Evolutionary conservation across 257 asterid species (phyloP), one percentile per base, ranked within the genome.

Genomic region (Ocimum tenuiflorum): DNA sequence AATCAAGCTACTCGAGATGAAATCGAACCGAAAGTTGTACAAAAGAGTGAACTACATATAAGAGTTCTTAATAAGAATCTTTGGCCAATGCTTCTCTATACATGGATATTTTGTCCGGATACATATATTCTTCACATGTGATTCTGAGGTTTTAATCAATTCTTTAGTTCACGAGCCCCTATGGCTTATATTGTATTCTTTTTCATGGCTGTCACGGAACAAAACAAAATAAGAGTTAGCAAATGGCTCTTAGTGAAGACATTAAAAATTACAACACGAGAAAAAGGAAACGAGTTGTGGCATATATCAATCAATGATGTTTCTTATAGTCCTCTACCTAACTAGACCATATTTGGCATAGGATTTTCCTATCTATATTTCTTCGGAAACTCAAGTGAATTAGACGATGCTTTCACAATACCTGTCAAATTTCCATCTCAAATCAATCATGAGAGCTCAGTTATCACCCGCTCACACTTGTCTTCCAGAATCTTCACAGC

Each of bases 401-500:
- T 2, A 52, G 42, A 27, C 2, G 19, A n/a, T 29, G 42, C 38
- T 33, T 57, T 2, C 55, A 12, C n/a, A 24, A 14, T 31, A 38
- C 0, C 53, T 36, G 68, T 15, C 10, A 33, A 27, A 24, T 19
- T 43, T 60, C 11, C 51, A 19, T 39, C 22, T 29, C 7, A 15
- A 45, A 53, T 12, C 50, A 8, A 73, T 78, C 79, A 91, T 2
- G 96, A 85, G 70, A 83, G 88, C 77, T 83, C 90, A 0, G 88
- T 75, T 49, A 84, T 84, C 78, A 89, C 95, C 36, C 89, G 78
- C 73, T 84, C 89, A 58, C 97, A 87, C 79, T 88, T 90, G 41
- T 85, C 95, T 83, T 90, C 97, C 82, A 94, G 72, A 50, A 88
- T 85, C 87, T 85, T 84, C 69, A 90, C 92, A 14, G 97, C 95